A percentile compares a stretch with the other conserved stretches of the same genome.
Evolutionary conservation across 495 filamentous ascomycete genomes (phyloP).

Genomic region (Aspergillus sclerotioniger): DNA sequence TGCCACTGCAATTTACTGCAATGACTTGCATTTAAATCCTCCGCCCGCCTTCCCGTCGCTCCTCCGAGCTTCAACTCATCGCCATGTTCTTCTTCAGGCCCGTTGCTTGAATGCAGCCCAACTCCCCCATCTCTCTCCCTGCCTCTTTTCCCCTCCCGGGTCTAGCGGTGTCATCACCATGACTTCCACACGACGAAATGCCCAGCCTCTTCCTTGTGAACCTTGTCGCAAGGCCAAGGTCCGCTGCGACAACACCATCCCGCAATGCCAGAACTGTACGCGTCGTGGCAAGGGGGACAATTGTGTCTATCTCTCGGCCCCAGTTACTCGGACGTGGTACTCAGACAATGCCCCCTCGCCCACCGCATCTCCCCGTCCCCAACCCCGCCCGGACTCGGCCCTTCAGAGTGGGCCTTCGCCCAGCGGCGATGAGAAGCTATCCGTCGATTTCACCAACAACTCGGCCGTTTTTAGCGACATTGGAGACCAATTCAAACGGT

Average conservation of each 20-base stretch:
- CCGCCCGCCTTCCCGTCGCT: too few species aligned
- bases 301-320: constrained; percentile 34
- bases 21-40: too few species aligned
- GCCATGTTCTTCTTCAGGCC: too few species aligned
- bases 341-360: constrained; percentile 2
- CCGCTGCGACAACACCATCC: constrained; percentile 37
- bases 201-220: constrained; percentile 40
- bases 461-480: constrained; percentile 2
- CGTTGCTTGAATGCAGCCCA: too few species aligned
- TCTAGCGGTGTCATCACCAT: constrained; percentile 5
- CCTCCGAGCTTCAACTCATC: too few species aligned
- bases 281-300: constrained; percentile 16
- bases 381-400: background rate
- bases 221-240: constrained; percentile 44
- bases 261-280: constrained; percentile 25
- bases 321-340: constrained; percentile 19
- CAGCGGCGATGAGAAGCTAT: constrained; percentile 3
- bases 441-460: background rate
- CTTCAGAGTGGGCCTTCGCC: background rate
- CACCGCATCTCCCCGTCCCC: background rate
- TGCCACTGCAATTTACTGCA: too few species aligned
- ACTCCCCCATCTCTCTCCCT: background rate
- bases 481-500: background rate
- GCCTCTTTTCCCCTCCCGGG: background rate
- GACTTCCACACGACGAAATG: constrained; percentile 33